Evolutionary conservation across 148 eudicot species (phyloP).

Genomic region (Persicaria tinctoria): DNA sequence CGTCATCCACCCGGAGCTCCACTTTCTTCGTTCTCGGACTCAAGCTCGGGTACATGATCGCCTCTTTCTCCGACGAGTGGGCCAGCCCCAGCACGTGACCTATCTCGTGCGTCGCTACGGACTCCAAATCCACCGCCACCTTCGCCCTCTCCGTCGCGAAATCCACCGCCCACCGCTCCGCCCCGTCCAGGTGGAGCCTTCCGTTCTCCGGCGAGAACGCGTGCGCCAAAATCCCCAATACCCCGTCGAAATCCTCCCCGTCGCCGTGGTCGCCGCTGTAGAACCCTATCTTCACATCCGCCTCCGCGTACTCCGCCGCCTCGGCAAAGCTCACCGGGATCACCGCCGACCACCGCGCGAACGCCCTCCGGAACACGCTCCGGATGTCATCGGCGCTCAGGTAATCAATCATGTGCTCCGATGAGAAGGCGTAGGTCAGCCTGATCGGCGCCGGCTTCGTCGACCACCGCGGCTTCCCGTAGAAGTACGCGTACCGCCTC

Average conservation of each 20-base stretch:
- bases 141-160: slow-evolving; percentile 30
- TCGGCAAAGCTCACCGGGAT: slow-evolving; percentile 52
- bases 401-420: slow-evolving; percentile 19
- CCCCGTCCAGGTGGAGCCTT: slow-evolving; percentile 68
- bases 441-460: slow-evolving; percentile 34
- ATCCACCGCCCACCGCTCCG: slow-evolving; percentile 74
- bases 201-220: slow-evolving; percentile 84
- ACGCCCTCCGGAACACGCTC: slow-evolving; percentile 38
- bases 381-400: slow-evolving; percentile 20
- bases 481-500: slow-evolving; percentile 27
- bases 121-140: slow-evolving; percentile 75
- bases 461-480: slow-evolving; percentile 55
- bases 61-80: slow-evolving; percentile 42
- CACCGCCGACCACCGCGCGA: slow-evolving; percentile 56
- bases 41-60: slow-evolving; percentile 59
- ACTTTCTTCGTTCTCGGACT: slow-evolving; percentile 30
- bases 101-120: slow-evolving; percentile 76
- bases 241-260: slow-evolving; percentile 86
- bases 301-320: slow-evolving; percentile 27
- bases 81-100: slow-evolving; percentile 75
- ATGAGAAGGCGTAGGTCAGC: slow-evolving; percentile 56
- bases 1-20: slow-evolving; percentile 33
- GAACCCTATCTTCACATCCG: slow-evolving; percentile 70
- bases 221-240: slow-evolving; percentile 70
- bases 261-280: slow-evolving; percentile 70